These are phyloP conservation scores for Boletus pseudo-olivaceus DNA, from an alignment of 768 basidiomycete species.

Conservation along the genomic window DNA sequence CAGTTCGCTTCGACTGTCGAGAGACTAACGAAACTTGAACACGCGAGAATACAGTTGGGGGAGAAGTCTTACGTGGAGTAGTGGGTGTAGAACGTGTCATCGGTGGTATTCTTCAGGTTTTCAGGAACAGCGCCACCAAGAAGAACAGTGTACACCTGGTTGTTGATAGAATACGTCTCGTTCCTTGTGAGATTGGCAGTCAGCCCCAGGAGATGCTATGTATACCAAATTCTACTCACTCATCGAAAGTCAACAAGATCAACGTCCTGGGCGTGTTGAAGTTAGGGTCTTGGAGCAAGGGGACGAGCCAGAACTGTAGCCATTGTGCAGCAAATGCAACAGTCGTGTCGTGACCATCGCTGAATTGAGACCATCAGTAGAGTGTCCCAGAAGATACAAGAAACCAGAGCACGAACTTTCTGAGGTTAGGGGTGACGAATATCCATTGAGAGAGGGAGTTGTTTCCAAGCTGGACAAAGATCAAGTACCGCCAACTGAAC, in stretches of 20 bases:
- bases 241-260: conserved; percentile 60
- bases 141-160: conserved; percentile 43
- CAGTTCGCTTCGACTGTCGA: conserved; percentile 59
- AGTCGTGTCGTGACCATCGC: conserved; percentile 59
- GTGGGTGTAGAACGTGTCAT: conserved; percentile 51
- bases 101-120: conserved; percentile 41
- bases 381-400: not conserved
- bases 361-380: conserved; percentile 18
- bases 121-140: conserved; percentile 44
- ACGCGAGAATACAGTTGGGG: not conserved
- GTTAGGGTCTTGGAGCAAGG: conserved; percentile 44
- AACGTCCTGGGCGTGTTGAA: conserved; percentile 56
- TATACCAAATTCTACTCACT: conserved; percentile 34
- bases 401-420: conserved; percentile 13
- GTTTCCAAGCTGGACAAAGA: conserved; percentile 28
- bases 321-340: conserved; percentile 46
- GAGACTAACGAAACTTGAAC: conserved; percentile 26
- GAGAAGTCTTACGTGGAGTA: conserved; percentile 39
- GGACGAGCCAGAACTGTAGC: conserved; percentile 48
- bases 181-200: conserved; percentile 11
- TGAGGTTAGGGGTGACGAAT: conserved; percentile 59
- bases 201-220: not conserved
- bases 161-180: conserved; percentile 36
- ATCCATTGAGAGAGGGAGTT: conserved; percentile 52
- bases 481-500: not conserved